Base-by-base conservation (phyloP, 192 early-diverging fungal species). In the Spizellomyces sp. region DNA sequence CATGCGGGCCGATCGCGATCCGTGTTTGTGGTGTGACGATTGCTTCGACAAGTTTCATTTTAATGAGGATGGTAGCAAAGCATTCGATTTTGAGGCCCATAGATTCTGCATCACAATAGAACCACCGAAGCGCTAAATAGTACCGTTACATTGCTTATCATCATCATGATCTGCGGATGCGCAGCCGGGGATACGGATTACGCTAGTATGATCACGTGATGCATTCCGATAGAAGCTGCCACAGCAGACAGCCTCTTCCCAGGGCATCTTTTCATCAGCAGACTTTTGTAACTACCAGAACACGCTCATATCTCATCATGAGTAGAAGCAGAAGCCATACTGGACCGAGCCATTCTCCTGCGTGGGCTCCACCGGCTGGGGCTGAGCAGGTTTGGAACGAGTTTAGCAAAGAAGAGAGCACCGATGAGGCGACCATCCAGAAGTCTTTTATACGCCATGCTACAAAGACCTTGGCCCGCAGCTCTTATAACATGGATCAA, bases 401-500 rank as follows among this genome's bases (percentile, higher is more conserved):
- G 45, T 48, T 67, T 48, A 71, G 66, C 22, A n/a, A 62, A 55
- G 67, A 69, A 22, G 77, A 78, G 56, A 15, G 45, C 19, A 75
- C 74, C 56, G 77, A 73, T 75, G 57, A 72, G 70, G 10, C 5
- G 4, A 71, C 46, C 17, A 46, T 79, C 14, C 58, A 21, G 80
- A 84, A 88, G 78, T 90, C 92, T 27, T 95, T 99, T 77, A 87
- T 95, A 48, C 86, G 88, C 74, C 97, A 99, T 76, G 88, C 92
- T 60, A 90, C 90, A 15, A 91, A 94, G 42, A 99, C 96, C 5
- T 81, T 99, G 71, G 90, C 96, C 71, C 89, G 95, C 73, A 91
- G 88, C 69, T 87, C 90, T 1, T 91, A 86, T 77, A 95, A 94
- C 81, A 91, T 98, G 84, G 95, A 99, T 74, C 90, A 94, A 63